Percentiles rank a stretch among this genome's conserved stretches.
Conservation (phyloP, 1,284 basidiomycete species). For the Fomitopsis palustris region DNA sequence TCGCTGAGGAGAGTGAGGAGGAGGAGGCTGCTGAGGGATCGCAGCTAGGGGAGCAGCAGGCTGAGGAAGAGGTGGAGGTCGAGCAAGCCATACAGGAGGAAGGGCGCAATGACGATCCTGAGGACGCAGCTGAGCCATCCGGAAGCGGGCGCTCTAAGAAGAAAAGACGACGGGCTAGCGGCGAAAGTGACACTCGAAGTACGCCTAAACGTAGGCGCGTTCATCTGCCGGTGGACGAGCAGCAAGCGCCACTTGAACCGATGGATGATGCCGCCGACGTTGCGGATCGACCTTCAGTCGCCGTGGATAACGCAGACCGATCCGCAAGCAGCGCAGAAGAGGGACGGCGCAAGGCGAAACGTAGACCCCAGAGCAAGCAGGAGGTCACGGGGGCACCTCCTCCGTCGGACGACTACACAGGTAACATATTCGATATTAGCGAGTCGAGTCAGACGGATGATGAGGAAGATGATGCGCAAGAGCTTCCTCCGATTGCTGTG, state of each 20-base stretch:
- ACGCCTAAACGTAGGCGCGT: background rate
- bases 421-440: background rate
- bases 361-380: background rate
- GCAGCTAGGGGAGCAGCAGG: background rate
- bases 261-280: background rate
- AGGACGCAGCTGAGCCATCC: background rate
- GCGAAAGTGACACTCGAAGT: too few relatives aligned
- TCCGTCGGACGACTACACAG: conserved; percentile 8
- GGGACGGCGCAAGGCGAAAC: background rate
- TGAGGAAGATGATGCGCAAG: conserved; percentile 2
- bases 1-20: background rate
- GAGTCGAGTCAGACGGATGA: background rate
- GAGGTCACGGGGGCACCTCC: background rate
- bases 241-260: background rate
- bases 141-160: background rate
- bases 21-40: conserved; percentile 1
- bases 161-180: background rate
- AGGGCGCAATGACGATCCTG: background rate
- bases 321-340: background rate
- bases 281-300: background rate
- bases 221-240: background rate
- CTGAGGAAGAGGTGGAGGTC: conserved; percentile 3
- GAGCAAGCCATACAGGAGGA: background rate
- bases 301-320: background rate
- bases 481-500: background rate